Evolutionary conservation across 352 stramenopile genomes (phyloP), one percentile per base, ranked within the genome.

Genomic region (Pythium rhizo-oryzae): DNA sequence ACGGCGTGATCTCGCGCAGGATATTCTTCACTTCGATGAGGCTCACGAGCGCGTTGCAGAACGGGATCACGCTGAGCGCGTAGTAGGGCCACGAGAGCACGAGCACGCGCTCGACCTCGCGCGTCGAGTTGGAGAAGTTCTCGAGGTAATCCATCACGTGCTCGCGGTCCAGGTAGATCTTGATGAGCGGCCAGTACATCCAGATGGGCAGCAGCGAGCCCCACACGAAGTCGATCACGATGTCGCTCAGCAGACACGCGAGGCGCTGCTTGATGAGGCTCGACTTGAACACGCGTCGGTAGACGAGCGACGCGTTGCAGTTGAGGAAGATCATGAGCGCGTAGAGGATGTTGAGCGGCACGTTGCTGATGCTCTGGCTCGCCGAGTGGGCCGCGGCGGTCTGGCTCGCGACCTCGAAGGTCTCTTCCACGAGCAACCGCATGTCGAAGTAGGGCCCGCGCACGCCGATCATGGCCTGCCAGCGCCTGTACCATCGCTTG

Each of bases 141-240:
- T 11, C n/a, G 46, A 69, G 2, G 15, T 52, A 18, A 13, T 44
- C 30, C 28, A 18, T 11, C 1, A 59, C 33, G 28, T 43, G 8
- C 16, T 6, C 4, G 15, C 15, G 30, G 5, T 44, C 5, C 24
- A 33, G 23, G 16, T 52, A 69, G 8, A 53, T 19, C 21, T 35
- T 16, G 4, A 63, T 21, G 25, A 72, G 62, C 28, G 71, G 62
- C 33, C 63, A 16, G 47, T 69, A 71, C 53, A 71, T 60, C 53
- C 62, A 49, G 21, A 77, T 46, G 8, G 71, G 64, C 21, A 70
- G 25, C 15, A 70, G 28, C 9, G 55, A 50, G 1, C 64, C 64
- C 64, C 64, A 70, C 1, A 65, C 37, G 61, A 70, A 70, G n/a
- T 70, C 64, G 1, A 70, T 16, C 16, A 61, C 12, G 16, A 65